Evolutionary conservation across 148 eudicot genomes (phyloP).

Genomic region (Oxyria digyna): DNA sequence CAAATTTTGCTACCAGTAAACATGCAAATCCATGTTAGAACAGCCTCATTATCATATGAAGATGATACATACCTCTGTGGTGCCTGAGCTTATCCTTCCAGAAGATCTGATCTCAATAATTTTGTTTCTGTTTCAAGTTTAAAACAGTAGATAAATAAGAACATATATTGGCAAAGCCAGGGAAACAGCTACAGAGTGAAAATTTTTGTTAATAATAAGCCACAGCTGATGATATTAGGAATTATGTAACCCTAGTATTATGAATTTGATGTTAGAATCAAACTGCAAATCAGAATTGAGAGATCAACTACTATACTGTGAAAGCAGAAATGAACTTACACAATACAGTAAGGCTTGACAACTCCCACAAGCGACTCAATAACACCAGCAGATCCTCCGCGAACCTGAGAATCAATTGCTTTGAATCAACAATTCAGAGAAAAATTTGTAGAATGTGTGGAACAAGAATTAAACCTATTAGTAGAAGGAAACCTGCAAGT

Average conservation of each 20-base stretch:
- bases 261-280: too few species aligned
- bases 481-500: constrained; percentile 44
- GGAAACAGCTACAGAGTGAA: not conserved
- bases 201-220: too few species aligned
- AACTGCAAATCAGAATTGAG: not conserved
- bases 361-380: constrained; percentile 52
- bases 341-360: constrained; percentile 35
- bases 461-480: not conserved
- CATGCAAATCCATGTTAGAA: not conserved
- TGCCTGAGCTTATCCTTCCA: constrained; percentile 54
- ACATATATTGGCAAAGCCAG: not conserved
- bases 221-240: too few species aligned
- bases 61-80: constrained; percentile 46
- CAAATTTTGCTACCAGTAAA: not conserved
- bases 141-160: not conserved
- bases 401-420: constrained; percentile 18
- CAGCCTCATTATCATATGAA: not conserved
- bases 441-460: not conserved
- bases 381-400: constrained; percentile 61
- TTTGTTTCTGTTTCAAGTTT: constrained; percentile 36
- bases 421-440: not conserved
- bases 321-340: constrained; percentile 20
- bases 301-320: not conserved
- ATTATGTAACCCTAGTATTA: too few species aligned
- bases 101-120: constrained; percentile 41